Conservation (phyloP, 441 rosid genomes). For the Adansonia madagascariensis region DNA sequence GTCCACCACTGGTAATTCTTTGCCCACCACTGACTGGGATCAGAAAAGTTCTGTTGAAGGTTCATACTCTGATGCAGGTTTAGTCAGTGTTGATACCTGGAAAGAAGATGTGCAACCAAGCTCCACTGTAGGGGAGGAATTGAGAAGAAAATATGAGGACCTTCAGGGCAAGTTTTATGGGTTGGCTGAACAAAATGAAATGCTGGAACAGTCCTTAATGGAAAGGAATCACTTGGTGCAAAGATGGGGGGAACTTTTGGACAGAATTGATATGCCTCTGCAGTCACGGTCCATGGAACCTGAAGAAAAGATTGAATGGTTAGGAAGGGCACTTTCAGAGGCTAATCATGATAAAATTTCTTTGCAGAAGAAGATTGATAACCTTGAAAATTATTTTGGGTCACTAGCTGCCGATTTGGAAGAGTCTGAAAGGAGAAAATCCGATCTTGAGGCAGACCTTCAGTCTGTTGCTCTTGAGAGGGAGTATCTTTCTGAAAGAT, state of each 20-base stretch:
- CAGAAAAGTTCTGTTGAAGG: conserved; percentile 80
- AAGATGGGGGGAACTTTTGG: conserved; percentile 92
- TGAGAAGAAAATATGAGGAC: conserved; percentile 91
- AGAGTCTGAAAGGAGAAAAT: conserved; percentile 58
- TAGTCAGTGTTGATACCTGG: conserved; percentile 75
- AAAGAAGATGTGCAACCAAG: conserved; percentile 73
- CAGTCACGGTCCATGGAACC: conserved; percentile 77
- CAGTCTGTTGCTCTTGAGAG: conserved; percentile 56
- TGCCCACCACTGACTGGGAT: conserved; percentile 74
- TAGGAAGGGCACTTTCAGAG: conserved; percentile 74
- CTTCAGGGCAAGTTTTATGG: conserved; percentile 92
- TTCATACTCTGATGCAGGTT: conserved; percentile 68
- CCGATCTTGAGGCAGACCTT: conserved; percentile 60
- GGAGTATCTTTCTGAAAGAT: conserved; percentile 61
- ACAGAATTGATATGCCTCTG: conserved; percentile 69
- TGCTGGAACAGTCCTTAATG: conserved; percentile 98
- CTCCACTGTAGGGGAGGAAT: conserved; percentile 68
- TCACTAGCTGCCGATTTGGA: conserved; percentile 74
- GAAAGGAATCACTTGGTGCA: conserved; percentile 87
- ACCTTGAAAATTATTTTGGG: conserved; percentile 65
- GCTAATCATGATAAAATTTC: conserved; percentile 63
- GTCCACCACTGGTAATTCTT: conserved; percentile 65
- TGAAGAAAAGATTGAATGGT: conserved; percentile 89
- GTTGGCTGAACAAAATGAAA: conserved; percentile 98
- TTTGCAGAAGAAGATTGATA: conserved; percentile 70